Conservation (phyloP, 805 yeast genomes). For the Starmerella sp. region DNA sequence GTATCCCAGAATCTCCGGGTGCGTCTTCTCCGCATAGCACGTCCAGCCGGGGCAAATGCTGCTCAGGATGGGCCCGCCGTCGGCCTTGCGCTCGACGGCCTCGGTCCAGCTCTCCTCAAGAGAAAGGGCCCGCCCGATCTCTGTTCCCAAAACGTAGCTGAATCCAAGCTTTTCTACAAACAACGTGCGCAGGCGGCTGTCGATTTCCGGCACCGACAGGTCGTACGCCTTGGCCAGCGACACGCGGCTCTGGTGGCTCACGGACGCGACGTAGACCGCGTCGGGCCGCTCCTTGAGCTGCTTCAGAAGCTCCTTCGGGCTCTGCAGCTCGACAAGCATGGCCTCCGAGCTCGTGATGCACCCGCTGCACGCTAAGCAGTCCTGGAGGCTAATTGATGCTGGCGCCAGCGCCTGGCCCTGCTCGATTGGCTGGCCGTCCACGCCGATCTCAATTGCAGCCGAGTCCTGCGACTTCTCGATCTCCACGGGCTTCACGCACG, state of each 20-base stretch:
- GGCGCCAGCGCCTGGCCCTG: slow-evolving; percentile 46
- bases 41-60: slow-evolving; percentile 95
- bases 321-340: slow-evolving; percentile 79
- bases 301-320: slow-evolving; percentile 64
- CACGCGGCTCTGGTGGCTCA: slow-evolving; percentile 78
- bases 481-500: slow-evolving; percentile 81
- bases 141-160: slow-evolving; percentile 68
- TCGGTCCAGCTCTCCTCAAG: slow-evolving; percentile 40
- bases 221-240: slow-evolving; percentile 63
- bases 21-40: slow-evolving; percentile 89
- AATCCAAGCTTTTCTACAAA: slow-evolving; percentile 56
- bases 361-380: slow-evolving; percentile 93
- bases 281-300: slow-evolving; percentile 36
- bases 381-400: slow-evolving; percentile 82
- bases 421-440: slow-evolving; percentile 51
- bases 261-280: slow-evolving; percentile 55
- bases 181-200: slow-evolving; percentile 47
- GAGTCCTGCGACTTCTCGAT: slow-evolving; percentile 28
- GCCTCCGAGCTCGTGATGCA: slow-evolving; percentile 98
- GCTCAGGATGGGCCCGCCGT: slow-evolving; percentile 44
- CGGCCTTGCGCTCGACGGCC: slow-evolving; percentile 24
- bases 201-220: slow-evolving; percentile 44
- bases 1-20: slow-evolving; percentile 65
- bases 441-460: slow-evolving; percentile 49
- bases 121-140: slow-evolving; percentile 63